Percentiles rank a stretch among this genome's conserved stretches.
phyloP scores from a whole-genome alignment of 495 filamentous ascomycete genomes.

The Aspergillus leporis region DNA sequence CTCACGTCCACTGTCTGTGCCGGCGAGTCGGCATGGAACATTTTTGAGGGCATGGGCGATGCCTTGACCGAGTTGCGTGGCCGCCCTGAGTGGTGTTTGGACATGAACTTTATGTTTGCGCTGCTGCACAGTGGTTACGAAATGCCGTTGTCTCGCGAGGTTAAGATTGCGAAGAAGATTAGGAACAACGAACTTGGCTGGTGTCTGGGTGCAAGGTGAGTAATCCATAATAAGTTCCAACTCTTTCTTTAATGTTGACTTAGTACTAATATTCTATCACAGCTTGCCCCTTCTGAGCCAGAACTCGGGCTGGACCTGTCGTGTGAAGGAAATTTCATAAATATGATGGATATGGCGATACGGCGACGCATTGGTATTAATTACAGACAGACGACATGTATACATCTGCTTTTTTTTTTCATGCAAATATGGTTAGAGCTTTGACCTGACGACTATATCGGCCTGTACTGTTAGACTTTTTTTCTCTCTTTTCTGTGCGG shows the following conservation, averaged over 20 bases:
- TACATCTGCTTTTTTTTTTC: constrained; percentile 16
- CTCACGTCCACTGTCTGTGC: constrained; percentile 81
- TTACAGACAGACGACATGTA: constrained; percentile 1
- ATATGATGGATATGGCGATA: constrained; percentile 17
- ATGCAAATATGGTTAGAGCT: constrained; percentile 30
- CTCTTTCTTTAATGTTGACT: constrained; percentile 2
- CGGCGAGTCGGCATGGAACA: constrained; percentile 73
- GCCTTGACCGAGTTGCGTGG: constrained; percentile 72
- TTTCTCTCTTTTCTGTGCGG: constrained; percentile 4
- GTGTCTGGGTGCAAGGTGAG: constrained; percentile 95
- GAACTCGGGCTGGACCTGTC: constrained; percentile 75
- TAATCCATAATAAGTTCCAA: constrained; percentile 9
- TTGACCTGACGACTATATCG: constrained; percentile 14
- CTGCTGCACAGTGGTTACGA: constrained; percentile 95
- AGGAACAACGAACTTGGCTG: constrained; percentile 95
- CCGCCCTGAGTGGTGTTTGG: constrained; percentile 87
- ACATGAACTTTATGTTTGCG: constrained; percentile 92
- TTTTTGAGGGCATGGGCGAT: constrained; percentile 70
- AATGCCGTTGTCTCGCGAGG: constrained; percentile 93
- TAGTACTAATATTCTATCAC: constrained; percentile 33
- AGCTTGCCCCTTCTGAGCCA: constrained; percentile 74
- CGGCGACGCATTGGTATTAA: constrained; percentile 15
- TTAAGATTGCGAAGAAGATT: constrained; percentile 98
- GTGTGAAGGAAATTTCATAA: constrained; percentile 62
- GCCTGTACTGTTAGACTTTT: constrained; percentile 7